Evolutionary conservation across 371 early-diverging fungal genomes (phyloP), one percentile per base, ranked within the genome.

Genomic region (Saksenaea vasiformis): DNA sequence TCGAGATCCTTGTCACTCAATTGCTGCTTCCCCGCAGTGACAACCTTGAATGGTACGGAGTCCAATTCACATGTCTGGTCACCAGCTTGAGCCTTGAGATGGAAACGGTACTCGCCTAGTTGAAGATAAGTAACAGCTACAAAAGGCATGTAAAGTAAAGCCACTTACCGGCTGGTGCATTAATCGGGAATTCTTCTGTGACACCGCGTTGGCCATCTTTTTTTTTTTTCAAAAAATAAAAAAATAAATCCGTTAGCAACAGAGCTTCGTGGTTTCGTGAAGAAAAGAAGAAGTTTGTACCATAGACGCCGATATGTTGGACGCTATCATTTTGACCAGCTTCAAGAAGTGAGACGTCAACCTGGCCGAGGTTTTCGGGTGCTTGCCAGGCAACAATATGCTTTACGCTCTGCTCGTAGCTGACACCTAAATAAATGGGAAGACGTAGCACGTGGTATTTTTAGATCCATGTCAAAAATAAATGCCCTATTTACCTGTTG

Each of bases 401-500:
- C 51, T 47, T 47, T 47, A 22, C n/a, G 22, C 22, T 17, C 22
- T 47, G 51, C 22, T 47, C 51, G 22, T 47, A 47, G n/a, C 22
- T n/a, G 10, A 47, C 22, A 22, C 51, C 51, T 47, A 22, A 47
- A 47, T 22, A 22, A 22, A 7, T 31, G 22, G 22, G 22, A 47
- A 19, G 22, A 47, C 11, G 51, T 47, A 10, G 51, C 51, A 47
- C 51, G 51, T 47, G 51, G 51, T 47, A 47, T 47, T 47, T 47
- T 47, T 47, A 47, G 51, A 47, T 22, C 4, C 0, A n/a, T 47
- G 51, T 47, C 51, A 47, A 47, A 47, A 47, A 47, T 47, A 47
- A 47, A 22, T 22, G 31, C 7, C 7, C 1, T 22, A 17, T 47
- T 17, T 47, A 47, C 51, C 51, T 47, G 51, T 19, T 11, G 22